A percentile compares a stretch with the other conserved stretches of the same genome.
These are phyloP conservation scores for Candida coquimbonensis DNA, from an alignment of 805 yeast genomes.

Conservation along the genomic window DNA sequence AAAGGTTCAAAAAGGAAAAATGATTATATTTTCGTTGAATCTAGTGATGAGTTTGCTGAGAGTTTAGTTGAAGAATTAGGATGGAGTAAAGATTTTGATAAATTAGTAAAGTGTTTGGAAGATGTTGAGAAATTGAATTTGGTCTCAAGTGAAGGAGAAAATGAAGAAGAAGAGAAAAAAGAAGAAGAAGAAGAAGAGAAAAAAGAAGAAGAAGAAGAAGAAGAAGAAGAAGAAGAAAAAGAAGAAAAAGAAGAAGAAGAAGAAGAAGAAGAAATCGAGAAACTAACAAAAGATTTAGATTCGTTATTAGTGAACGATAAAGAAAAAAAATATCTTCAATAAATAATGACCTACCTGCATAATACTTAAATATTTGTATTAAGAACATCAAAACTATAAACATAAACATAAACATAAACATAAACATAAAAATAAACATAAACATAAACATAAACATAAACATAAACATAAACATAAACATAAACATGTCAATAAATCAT, in stretches of 20 bases:
- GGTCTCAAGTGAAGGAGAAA: slow-evolving; percentile 10
- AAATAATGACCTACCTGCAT: not conserved
- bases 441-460: not conserved
- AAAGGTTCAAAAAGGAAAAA: slow-evolving; percentile 40
- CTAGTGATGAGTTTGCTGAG: slow-evolving; percentile 61
- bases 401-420: not conserved
- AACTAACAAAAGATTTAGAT: not conserved
- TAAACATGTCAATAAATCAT: no score
- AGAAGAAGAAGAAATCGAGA: not conserved
- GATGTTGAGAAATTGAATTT: slow-evolving; percentile 21
- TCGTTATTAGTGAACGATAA: not conserved
- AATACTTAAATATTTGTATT: no score
- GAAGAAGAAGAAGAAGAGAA: not conserved
- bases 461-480: no score
- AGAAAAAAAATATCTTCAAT: not conserved
- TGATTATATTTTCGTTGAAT: slow-evolving; percentile 56
- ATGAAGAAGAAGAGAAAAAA: not conserved
- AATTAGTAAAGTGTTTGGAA: slow-evolving; percentile 26
- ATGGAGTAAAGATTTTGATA: slow-evolving; percentile 53
- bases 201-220: not conserved
- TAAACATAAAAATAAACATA: not conserved
- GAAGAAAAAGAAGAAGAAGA: not conserved
- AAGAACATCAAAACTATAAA: not conserved
- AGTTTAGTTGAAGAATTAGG: slow-evolving; percentile 48
- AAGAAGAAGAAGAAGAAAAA: not conserved